Evolutionary conservation across 1,284 basidiomycete species (phyloP).

Genomic region (Leccinum fallax): DNA sequence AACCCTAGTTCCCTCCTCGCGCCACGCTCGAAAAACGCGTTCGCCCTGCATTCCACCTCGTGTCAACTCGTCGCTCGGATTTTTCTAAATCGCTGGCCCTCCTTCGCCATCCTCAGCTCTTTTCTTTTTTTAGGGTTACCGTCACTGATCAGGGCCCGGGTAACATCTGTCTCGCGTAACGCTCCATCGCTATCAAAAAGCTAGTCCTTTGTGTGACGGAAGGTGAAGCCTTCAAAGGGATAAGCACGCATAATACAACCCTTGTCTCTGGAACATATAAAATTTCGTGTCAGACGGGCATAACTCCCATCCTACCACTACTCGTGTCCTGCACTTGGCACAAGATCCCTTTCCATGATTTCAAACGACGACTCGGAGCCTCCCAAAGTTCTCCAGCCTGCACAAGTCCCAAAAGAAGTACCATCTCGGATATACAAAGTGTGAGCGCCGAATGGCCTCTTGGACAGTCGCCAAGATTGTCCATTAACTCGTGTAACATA

Average conservation of each 20-base stretch:
- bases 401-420: slow-evolving; percentile 4
- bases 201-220: background rate
- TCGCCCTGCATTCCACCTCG: slow-evolving; percentile 16
- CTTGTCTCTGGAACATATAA: slow-evolving; percentile 9
- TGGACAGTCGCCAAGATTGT: background rate
- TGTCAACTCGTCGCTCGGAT: background rate
- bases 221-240: background rate
- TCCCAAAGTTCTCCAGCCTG: background rate
- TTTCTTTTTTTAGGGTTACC: background rate
- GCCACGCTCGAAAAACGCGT: slow-evolving; percentile 12
- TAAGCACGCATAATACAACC: background rate
- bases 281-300: slow-evolving; percentile 2
- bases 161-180: slow-evolving; percentile 12
- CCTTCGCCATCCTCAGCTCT: background rate
- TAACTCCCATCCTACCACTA: background rate
- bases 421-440: background rate
- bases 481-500: slow-evolving; percentile 6
- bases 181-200: background rate
- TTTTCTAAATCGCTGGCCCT: background rate
- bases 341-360: slow-evolving; percentile 9
- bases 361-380: slow-evolving; percentile 5
- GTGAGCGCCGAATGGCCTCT: slow-evolving; percentile 19
- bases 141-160: slow-evolving; percentile 9
- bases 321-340: background rate
- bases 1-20: too few species aligned